Conservation (phyloP, 1,284 basidiomycete species). For the Coniophora puteana region DNA sequence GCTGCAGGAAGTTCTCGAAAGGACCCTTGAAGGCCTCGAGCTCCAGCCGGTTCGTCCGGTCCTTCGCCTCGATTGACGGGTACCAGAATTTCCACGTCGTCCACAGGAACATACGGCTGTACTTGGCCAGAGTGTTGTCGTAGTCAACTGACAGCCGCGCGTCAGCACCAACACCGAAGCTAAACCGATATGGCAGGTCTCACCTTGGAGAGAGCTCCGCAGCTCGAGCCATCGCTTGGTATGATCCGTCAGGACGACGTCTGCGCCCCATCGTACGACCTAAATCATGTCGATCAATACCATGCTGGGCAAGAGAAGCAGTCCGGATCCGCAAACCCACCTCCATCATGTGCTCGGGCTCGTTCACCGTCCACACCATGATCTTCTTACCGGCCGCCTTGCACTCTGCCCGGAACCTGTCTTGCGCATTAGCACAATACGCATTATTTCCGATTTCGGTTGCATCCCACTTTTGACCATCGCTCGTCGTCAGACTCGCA, state of each 20-base stretch:
- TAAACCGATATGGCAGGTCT: slow-evolving; percentile 18
- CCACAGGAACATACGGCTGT: slow-evolving; percentile 75
- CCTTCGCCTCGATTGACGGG: slow-evolving; percentile 36
- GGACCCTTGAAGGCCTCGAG: slow-evolving; percentile 55
- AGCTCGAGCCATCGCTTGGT: slow-evolving; percentile 78
- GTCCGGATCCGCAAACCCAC: slow-evolving; percentile 37
- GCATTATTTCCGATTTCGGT: background rate
- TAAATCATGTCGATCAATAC: slow-evolving; percentile 26
- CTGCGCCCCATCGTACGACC: slow-evolving; percentile 89
- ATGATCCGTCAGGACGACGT: slow-evolving; percentile 87
- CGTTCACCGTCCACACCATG: slow-evolving; percentile 97
- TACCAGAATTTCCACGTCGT: slow-evolving; percentile 61
- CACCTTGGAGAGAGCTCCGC: slow-evolving; percentile 63
- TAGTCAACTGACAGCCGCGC: slow-evolving; percentile 52
- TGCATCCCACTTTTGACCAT: slow-evolving; percentile 59
- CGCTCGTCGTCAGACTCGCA: slow-evolving; percentile 65
- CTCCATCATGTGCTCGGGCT: slow-evolving; percentile 92
- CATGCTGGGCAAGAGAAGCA: too few species aligned
- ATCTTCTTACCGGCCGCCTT: slow-evolving; percentile 79
- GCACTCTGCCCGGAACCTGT: slow-evolving; percentile 77
- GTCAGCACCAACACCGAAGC: slow-evolving; percentile 7
- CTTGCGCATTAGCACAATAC: background rate
- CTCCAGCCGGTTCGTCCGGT: slow-evolving; percentile 23
- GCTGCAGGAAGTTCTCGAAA: slow-evolving; percentile 45
- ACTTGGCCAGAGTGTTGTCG: slow-evolving; percentile 53